Evolutionary conservation across 2,329 filamentous ascomycete species (phyloP).

Genomic region (Colletotrichum tamarilloi): DNA sequence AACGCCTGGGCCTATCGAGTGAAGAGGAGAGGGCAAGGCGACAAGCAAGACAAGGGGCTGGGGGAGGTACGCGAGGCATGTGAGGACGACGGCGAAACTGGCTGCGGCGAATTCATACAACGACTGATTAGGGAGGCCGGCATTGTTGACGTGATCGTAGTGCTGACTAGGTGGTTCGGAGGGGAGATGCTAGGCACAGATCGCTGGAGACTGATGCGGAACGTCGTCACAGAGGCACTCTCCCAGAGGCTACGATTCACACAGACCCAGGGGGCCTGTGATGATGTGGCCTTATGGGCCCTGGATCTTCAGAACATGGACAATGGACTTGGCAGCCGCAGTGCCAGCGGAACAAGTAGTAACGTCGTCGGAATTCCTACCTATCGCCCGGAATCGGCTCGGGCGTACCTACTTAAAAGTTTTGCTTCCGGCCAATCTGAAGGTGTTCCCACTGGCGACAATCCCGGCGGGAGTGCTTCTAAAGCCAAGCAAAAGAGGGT

Average conservation of each 20-base stretch:
- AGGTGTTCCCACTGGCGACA: background rate
- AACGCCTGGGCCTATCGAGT: conserved; percentile 67
- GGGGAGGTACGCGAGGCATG: conserved; percentile 57
- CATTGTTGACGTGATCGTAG: conserved; percentile 63
- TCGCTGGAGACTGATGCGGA: conserved; percentile 71
- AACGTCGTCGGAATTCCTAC: conserved; percentile 72
- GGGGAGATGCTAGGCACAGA: conserved; percentile 71
- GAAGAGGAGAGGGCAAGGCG: background rate
- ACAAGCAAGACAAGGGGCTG: background rate
- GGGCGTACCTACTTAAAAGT: conserved; percentile 66
- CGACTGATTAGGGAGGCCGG: conserved; percentile 63
- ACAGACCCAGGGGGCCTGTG: background rate
- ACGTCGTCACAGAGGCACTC: conserved; percentile 65
- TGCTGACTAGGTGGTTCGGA: conserved; percentile 72
- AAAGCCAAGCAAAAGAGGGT: conserved; percentile 4
- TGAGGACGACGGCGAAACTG: conserved; percentile 71
- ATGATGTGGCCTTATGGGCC: conserved; percentile 69
- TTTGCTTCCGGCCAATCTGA: conserved; percentile 61
- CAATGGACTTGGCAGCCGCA: conserved; percentile 37
- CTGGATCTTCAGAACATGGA: conserved; percentile 65
- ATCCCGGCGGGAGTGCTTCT: conserved; percentile 30
- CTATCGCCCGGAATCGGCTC: conserved; percentile 77
- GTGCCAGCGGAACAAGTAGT: conserved; percentile 42
- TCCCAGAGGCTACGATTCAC: conserved; percentile 58
- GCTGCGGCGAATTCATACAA: conserved; percentile 67